Evolutionary conservation across 768 basidiomycete species (phyloP).

Genomic region (Calocybe gangraenosa): DNA sequence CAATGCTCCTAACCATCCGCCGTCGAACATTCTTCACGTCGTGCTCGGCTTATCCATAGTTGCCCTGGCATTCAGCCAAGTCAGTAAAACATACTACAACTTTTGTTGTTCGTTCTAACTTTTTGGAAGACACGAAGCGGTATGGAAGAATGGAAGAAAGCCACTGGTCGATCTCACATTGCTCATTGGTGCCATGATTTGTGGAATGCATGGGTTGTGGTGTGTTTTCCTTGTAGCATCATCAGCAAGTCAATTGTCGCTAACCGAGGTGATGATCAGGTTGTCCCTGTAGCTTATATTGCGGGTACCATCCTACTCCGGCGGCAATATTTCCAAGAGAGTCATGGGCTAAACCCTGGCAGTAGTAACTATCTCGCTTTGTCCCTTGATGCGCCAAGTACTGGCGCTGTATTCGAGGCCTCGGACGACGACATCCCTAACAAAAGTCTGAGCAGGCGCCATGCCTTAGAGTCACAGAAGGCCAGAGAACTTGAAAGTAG

Average conservation of each 20-base stretch:
- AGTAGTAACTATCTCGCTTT: constrained; percentile 23
- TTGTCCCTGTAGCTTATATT: constrained; percentile 42
- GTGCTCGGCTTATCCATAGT: constrained; percentile 47
- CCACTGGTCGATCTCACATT: constrained; percentile 31
- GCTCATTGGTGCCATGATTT: constrained; percentile 33
- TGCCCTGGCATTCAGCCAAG: constrained; percentile 49
- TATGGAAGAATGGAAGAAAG: constrained; percentile 37
- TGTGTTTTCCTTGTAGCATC: constrained; percentile 23
- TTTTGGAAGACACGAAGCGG: constrained; percentile 35
- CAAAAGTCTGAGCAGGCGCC: constrained; percentile 8
- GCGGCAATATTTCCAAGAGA: constrained; percentile 39
- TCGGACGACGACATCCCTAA: constrained; percentile 11
- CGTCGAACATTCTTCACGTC: constrained; percentile 54
- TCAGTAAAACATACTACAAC: constrained; percentile 21
- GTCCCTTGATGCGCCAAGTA: constrained; percentile 12
- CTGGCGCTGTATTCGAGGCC: constrained; percentile 15
- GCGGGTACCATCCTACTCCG: constrained; percentile 38
- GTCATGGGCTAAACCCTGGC: constrained; percentile 14
- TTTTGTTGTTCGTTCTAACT: background rate
- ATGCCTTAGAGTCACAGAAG: constrained; percentile 2
- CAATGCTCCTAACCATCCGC: constrained; percentile 37
- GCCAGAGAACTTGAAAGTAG: constrained; percentile 16
- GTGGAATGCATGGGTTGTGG: constrained; percentile 44
- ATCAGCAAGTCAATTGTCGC: background rate
- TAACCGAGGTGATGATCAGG: constrained; percentile 18